Conservation (phyloP, 805 yeast species). For the Barnettozyma sucrosica region DNA sequence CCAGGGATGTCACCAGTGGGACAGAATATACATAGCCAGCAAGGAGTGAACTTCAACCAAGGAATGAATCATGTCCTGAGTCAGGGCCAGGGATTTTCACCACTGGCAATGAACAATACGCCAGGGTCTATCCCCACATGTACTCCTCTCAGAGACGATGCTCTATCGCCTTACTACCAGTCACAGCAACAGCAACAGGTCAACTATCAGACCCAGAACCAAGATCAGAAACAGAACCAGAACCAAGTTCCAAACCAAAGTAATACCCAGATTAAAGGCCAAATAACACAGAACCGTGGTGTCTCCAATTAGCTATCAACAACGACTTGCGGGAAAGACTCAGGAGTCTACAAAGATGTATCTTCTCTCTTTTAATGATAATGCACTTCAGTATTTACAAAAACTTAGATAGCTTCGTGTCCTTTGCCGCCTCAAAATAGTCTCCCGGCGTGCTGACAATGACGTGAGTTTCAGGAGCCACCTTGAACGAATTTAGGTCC, state of each 20-base stretch:
- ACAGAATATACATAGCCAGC: conserved; percentile 9
- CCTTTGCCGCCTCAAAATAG: conserved; percentile 32
- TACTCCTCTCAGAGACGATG: neutral
- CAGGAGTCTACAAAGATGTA: neutral
- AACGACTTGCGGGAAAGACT: neutral
- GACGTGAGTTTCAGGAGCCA: conserved; percentile 30
- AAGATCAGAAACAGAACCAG: neutral
- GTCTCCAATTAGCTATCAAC: neutral
- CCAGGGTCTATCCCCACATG: neutral
- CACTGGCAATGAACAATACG: conserved; percentile 1
- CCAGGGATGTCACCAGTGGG: conserved; percentile 8
- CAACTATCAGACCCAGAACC: neutral
- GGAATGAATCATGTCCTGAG: neutral
- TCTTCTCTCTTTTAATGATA: neutral
- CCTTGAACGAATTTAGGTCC: conserved; percentile 25
- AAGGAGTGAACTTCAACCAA: conserved; percentile 8
- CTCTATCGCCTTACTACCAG: neutral
- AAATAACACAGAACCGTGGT: neutral
- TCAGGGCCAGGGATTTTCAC: neutral
- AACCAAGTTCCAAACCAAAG: neutral
- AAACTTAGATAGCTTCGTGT: conserved; percentile 32
- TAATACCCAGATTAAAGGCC: neutral
- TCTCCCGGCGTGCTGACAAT: conserved; percentile 38
- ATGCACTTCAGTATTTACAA: conserved; percentile 20
- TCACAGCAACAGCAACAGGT: neutral